These are phyloP conservation scores for Parastagonospora nodorum DNA, from an alignment of 2,329 filamentous ascomycete genomes.

Conservation along the genomic window DNA sequence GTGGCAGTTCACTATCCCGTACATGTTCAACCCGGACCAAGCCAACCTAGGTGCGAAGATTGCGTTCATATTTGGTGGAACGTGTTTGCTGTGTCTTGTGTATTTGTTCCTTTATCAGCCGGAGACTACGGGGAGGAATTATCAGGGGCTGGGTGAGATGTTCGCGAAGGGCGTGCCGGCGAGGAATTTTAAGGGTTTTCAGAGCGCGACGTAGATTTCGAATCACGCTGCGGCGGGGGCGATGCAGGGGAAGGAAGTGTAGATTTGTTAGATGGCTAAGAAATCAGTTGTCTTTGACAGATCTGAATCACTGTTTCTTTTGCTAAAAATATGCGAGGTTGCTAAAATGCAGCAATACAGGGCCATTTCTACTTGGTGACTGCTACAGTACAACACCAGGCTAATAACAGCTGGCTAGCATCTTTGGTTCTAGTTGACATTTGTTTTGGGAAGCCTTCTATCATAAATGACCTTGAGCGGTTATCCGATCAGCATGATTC, in stretches of 20 bases:
- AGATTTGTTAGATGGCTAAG: no score
- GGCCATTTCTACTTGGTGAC: no score
- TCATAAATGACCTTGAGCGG: no score
- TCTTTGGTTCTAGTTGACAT: no score
- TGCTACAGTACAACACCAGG: no score
- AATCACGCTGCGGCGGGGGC: neutral
- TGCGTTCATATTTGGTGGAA: constrained; percentile 8
- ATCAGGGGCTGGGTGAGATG: constrained; percentile 79
- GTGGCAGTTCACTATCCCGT: constrained; percentile 24
- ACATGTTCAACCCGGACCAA: constrained; percentile 11
- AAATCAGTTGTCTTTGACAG: no score
- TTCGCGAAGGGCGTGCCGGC: constrained; percentile 61
- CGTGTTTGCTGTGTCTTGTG: constrained; percentile 42
- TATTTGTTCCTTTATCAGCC: constrained; percentile 79
- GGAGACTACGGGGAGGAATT: constrained; percentile 75
- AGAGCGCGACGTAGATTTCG: neutral
- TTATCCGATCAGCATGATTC: no score
- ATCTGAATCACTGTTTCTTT: no score
- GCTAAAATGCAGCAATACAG: no score
- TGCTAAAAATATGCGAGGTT: no score
- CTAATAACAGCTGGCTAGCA: no score
- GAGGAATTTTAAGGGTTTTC: constrained; percentile 12
- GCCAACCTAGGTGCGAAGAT: constrained; percentile 10
- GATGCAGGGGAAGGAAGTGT: neutral
- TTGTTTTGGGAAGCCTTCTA: no score